Base-by-base conservation (phyloP, 768 basidiomycete genomes). In the Thelephora ganbajun region DNA sequence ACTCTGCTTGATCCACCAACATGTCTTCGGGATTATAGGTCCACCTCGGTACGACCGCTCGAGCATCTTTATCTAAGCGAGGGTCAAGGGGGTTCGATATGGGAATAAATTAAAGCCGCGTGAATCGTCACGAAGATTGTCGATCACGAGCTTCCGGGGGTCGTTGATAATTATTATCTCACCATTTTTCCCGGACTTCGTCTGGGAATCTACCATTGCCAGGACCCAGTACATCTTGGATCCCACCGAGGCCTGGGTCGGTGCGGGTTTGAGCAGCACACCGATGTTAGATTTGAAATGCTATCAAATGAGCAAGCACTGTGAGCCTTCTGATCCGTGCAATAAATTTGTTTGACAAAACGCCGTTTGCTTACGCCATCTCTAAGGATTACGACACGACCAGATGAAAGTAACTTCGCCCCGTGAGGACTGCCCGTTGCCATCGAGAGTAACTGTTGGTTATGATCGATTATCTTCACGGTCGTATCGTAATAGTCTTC, bases 311-410 rank as follows among this genome's bases (percentile, higher is more conserved):
- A 48, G 35, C 50, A 34, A 54, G 48, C 37, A 39, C 23, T 5
- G 43, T 20, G 26, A 35, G 18, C 35, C 30, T 2, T 19, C 18
- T 19, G 6, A 30, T 9, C 26, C 26, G 26, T 9, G 4, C 26
- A 9, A 30, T 30, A 9, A 30, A 30, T 9, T 7, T 18, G 4
- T 9, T 41, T 5, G 4, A 41, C 16, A 22, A 41, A 14, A 9
- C 39, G 22, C 12, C 39, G 39, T 16, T 41, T 14, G 19, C 80
- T 56, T 63, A 96, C 94, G 35, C 74, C 73, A 58, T 97, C 83
- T 43, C 80, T 77, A 33, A 99, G 66, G 33, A 98, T 62, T 2
- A 98, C 77, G 16, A 97, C 78, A 47, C 96, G 72, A 2, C 94
- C 94, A 0, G 77, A 58, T 13, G 67, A 61, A 42, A 98, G 63